Evolutionary conservation across 805 yeast genomes (phyloP).

Genomic region (Lachancea lanzarotensis): DNA sequence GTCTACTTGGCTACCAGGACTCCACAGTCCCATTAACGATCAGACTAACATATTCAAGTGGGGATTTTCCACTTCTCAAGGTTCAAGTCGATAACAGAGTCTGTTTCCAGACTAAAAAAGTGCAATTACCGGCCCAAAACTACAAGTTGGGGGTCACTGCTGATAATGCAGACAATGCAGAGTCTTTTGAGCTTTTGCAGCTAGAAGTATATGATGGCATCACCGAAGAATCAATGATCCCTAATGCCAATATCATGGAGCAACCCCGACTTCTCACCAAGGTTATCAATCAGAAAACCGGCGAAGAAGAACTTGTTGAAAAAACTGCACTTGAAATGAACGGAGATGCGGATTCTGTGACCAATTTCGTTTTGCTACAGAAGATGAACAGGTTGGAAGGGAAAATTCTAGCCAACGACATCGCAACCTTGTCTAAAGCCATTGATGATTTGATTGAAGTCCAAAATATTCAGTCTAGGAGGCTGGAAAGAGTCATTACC

Average conservation of each 20-base stretch:
- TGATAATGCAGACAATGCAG: slow-evolving; percentile 37
- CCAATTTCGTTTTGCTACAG: slow-evolving; percentile 24
- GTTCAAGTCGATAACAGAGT: slow-evolving; percentile 68
- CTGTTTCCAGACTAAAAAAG: slow-evolving; percentile 57
- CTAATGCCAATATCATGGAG: slow-evolving; percentile 43
- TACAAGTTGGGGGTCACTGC: slow-evolving; percentile 53
- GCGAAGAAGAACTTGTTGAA: slow-evolving; percentile 29
- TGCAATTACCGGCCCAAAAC: slow-evolving; percentile 38
- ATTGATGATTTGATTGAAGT: slow-evolving; percentile 20
- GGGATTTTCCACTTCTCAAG: slow-evolving; percentile 41
- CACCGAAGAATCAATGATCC: slow-evolving; percentile 49
- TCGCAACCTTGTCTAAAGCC: slow-evolving; percentile 20
- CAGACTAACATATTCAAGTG: slow-evolving; percentile 52
- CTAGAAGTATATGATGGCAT: slow-evolving; percentile 50
- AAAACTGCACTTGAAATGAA: slow-evolving; percentile 19
- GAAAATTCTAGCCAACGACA: slow-evolving; percentile 31
- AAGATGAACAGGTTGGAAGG: slow-evolving; percentile 32
- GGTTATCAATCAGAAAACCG: slow-evolving; percentile 33
- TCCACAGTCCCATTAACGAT: slow-evolving; percentile 64
- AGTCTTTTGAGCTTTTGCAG: slow-evolving; percentile 59
- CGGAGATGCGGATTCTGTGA: slow-evolving; percentile 17
- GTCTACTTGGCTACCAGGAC: slow-evolving; percentile 55
- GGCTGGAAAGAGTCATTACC: slow-evolving; percentile 17
- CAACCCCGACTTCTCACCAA: slow-evolving; percentile 43
- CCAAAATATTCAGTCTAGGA: slow-evolving; percentile 22